A percentile compares a stretch with the other conserved stretches of the same genome.
Conservation (phyloP, 1,284 basidiomycete species). For the Ustilago xerochloae region DNA sequence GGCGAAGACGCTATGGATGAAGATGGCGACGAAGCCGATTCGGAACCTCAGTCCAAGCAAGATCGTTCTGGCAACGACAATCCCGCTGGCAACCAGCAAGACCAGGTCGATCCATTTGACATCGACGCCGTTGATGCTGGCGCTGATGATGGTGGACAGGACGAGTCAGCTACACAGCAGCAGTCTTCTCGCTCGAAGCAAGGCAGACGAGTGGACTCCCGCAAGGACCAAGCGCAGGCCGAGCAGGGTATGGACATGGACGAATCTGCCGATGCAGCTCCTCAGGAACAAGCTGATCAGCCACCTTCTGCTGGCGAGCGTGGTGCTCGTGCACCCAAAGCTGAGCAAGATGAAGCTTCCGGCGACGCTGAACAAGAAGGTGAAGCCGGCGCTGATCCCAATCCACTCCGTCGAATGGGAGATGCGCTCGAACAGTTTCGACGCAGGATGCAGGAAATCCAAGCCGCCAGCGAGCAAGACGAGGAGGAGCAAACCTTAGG, state of each 20-base stretch:
- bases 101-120: conserved; percentile 33
- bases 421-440: conserved; percentile 87
- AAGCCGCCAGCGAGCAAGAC: conserved; percentile 71
- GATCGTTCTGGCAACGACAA: conserved; percentile 16
- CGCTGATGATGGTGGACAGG: conserved; percentile 43
- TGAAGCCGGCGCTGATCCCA: conserved; percentile 66
- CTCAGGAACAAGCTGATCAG: conserved; percentile 65
- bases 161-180: conserved; percentile 44
- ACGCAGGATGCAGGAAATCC: conserved; percentile 85
- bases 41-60: conserved; percentile 20
- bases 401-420: conserved; percentile 83
- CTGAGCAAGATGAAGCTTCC: conserved; percentile 21
- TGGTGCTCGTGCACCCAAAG: conserved; percentile 19
- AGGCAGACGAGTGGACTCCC: conserved; percentile 39
- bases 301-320: conserved; percentile 22
- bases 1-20: conserved; percentile 49
- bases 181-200: conserved; percentile 42
- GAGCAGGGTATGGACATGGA: conserved; percentile 62
- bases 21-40: conserved; percentile 33
- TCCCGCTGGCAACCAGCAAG: conserved; percentile 7
- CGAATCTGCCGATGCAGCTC: conserved; percentile 60
- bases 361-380: conserved; percentile 44
- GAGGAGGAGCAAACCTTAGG: conserved; percentile 62
- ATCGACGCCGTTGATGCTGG: conserved; percentile 45
- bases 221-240: conserved; percentile 46